phyloP scores from a whole-genome alignment of 257 asterid genomes.

The Fraxinus cuspidata region DNA sequence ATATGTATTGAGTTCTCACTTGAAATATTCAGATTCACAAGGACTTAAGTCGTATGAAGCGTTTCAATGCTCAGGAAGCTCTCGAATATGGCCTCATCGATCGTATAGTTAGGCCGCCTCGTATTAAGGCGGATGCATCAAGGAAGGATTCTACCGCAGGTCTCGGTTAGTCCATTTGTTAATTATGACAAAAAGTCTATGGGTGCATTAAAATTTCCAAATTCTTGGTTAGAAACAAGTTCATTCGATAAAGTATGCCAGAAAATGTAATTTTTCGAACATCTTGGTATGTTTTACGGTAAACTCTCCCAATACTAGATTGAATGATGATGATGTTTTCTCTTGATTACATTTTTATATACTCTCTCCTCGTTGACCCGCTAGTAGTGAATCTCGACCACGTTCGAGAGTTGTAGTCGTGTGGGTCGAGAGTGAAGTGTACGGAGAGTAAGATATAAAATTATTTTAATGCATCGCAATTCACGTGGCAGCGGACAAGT shows the following conservation, averaged over 20 bases:
- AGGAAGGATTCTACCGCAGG: conserved; percentile 51
- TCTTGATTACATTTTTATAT: background rate
- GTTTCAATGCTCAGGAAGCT: conserved; percentile 76
- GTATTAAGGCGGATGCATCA: conserved; percentile 50
- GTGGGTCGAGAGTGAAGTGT: background rate
- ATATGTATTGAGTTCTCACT: conserved; percentile 10
- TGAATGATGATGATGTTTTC: background rate
- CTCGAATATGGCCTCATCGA: conserved; percentile 91
- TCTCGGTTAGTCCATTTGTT: conserved; percentile 51
- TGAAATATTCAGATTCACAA: conserved; percentile 55
- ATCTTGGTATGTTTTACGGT: background rate
- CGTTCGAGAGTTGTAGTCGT: background rate
- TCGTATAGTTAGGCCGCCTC: conserved; percentile 71
- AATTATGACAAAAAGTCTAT: background rate
- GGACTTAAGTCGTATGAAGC: conserved; percentile 70
- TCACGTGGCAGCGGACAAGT: too few species aligned
- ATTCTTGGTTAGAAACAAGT: background rate
- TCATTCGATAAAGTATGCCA: background rate
- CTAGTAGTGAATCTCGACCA: background rate
- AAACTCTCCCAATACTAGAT: background rate
- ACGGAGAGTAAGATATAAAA: too few species aligned
- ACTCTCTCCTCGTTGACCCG: background rate
- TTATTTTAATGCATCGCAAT: too few species aligned
- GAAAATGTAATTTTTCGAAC: background rate
- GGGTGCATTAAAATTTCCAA: too few species aligned